Percentiles rank a stretch among this genome's conserved stretches.
phyloP scores from a whole-genome alignment of 192 early-diverging fungal genomes.

The Backusella mclennaniae region DNA sequence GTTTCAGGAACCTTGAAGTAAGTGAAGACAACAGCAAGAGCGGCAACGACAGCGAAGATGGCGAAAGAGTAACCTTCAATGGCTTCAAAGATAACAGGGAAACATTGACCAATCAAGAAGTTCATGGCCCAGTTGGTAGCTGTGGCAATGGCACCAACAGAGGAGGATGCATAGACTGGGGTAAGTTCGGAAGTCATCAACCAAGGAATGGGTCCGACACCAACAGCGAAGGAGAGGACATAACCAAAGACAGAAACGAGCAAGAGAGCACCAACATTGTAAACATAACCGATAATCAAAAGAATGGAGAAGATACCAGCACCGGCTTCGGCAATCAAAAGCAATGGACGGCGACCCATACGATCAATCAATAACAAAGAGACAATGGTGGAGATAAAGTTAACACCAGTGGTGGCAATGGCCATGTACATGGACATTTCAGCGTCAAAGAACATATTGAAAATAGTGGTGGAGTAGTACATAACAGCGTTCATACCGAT shows the following conservation, averaged over 20 bases:
- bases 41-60: too few species aligned
- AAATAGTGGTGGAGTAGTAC: too few species aligned
- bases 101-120: background rate
- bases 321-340: conserved; percentile 58
- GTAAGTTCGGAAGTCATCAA: background rate
- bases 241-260: background rate
- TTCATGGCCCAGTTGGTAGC: background rate
- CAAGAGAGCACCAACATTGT: background rate
- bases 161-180: background rate
- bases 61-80: background rate
- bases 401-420: conserved; percentile 74
- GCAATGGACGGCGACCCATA: conserved; percentile 50
- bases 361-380: conserved; percentile 28
- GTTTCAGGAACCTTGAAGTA: too few species aligned
- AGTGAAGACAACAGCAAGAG: too few species aligned
- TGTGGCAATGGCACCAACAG: background rate
- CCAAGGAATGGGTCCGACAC: background rate
- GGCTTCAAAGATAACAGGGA: background rate
- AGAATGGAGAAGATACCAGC: conserved; percentile 62
- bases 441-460: too few species aligned
- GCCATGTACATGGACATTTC: too few species aligned
- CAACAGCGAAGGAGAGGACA: background rate
- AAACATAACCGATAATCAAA: conserved; percentile 21
- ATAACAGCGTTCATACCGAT: conserved; percentile 76
- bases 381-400: conserved; percentile 62